Evolutionary conservation across 306 rosid species (phyloP).

Genomic region (Amphicarpaea edgeworthii): DNA sequence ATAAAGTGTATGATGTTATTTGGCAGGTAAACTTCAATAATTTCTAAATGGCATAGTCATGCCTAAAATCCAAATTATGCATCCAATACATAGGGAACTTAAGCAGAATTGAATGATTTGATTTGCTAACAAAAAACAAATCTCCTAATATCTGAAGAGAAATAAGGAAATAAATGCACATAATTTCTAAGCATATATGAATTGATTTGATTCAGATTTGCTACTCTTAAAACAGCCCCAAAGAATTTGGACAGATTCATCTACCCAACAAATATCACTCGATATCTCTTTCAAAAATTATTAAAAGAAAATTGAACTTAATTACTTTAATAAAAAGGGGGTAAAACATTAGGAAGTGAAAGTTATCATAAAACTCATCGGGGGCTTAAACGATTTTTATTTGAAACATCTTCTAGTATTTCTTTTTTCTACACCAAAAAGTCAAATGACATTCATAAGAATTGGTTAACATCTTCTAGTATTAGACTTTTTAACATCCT

Average conservation of each 20-base stretch:
- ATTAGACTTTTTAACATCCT: conserved; percentile 51
- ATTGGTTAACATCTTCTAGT: too few species aligned
- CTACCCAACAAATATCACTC: background rate
- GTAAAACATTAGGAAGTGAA: conserved; percentile 20
- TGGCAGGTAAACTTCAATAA: background rate
- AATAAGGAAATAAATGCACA: too few species aligned
- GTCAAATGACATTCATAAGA: conserved; percentile 36
- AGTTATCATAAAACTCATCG: conserved; percentile 55
- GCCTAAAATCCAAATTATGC: too few species aligned
- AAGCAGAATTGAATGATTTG: too few species aligned
- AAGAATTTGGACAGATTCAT: too few species aligned
- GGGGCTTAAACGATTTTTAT: conserved; percentile 44
- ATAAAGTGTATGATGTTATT: background rate
- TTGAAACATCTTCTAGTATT: conserved; percentile 58
- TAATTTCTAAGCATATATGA: too few species aligned
- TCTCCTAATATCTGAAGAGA: too few species aligned
- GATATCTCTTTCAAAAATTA: background rate
- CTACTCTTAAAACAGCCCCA: too few species aligned
- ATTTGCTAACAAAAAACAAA: too few species aligned
- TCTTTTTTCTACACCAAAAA: conserved; percentile 42
- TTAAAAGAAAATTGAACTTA: conserved; percentile 3
- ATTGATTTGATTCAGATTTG: too few species aligned
- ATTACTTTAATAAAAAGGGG: background rate
- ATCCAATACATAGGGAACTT: too few species aligned
- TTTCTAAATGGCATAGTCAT: too few species aligned